Conservation (phyloP, 2,329 filamentous ascomycete species). For the Stemphylium beticola region DNA sequence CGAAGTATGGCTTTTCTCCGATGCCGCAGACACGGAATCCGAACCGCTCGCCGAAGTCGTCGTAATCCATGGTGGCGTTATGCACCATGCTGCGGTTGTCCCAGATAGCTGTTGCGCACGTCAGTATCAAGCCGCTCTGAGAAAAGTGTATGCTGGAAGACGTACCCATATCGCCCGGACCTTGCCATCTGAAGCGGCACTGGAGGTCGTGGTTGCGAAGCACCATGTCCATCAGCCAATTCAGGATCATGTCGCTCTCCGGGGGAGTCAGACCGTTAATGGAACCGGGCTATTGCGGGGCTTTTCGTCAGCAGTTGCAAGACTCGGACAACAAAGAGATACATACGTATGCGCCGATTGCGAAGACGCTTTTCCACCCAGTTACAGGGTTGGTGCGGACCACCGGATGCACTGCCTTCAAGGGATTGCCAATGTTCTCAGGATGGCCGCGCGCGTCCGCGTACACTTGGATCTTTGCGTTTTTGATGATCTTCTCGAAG, state of each 20-base stretch:
- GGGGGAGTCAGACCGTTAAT: slow-evolving; percentile 8
- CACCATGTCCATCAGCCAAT: slow-evolving; percentile 9
- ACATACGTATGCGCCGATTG: slow-evolving; percentile 39
- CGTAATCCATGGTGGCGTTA: slow-evolving; percentile 65
- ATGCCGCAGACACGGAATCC: slow-evolving; percentile 62
- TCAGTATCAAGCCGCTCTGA: not conserved
- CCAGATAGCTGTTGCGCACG: slow-evolving; percentile 60
- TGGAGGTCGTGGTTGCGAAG: slow-evolving; percentile 51
- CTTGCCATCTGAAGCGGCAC: slow-evolving; percentile 49
- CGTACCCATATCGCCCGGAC: slow-evolving; percentile 8
- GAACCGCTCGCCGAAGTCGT: slow-evolving; percentile 56
- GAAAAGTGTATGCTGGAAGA: not conserved
- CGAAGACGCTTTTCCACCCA: slow-evolving; percentile 60
- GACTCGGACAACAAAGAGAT: slow-evolving; percentile 24
- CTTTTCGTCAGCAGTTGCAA: slow-evolving; percentile 18
- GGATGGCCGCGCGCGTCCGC: slow-evolving; percentile 54
- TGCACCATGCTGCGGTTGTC: slow-evolving; percentile 66
- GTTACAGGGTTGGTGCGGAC: slow-evolving; percentile 65
- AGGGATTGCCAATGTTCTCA: slow-evolving; percentile 55
- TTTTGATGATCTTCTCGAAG: slow-evolving; percentile 10
- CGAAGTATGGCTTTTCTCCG: slow-evolving; percentile 62
- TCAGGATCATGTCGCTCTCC: slow-evolving; percentile 7
- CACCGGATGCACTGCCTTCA: slow-evolving; percentile 59
- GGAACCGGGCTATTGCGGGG: not conserved
- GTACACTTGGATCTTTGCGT: slow-evolving; percentile 3